Conservation (phyloP, 495 filamentous ascomycete species). For the Penicillium macrosclerotiorum region DNA sequence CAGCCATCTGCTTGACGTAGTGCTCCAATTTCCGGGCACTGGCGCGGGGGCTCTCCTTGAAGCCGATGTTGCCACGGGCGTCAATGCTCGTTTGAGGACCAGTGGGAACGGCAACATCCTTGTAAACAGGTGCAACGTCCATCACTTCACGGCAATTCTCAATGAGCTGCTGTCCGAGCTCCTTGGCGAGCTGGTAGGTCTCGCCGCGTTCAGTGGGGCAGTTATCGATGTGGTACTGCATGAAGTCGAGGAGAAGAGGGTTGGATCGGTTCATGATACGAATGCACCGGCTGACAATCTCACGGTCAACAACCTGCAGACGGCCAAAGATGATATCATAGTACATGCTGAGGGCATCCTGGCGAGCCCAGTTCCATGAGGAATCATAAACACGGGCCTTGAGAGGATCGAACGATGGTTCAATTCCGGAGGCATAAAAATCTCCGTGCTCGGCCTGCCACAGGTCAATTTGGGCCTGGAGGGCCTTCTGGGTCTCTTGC, state of each 20-base stretch:
- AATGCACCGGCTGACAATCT: conserved; percentile 98
- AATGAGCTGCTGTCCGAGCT: conserved; percentile 91
- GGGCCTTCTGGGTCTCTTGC: conserved; percentile 75
- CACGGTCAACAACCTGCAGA: conserved; percentile 87
- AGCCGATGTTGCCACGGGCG: conserved; percentile 82
- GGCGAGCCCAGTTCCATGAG: conserved; percentile 98
- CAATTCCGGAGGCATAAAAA: conserved; percentile 91
- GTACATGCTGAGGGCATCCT: conserved; percentile 97
- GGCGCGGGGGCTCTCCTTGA: conserved; percentile 80
- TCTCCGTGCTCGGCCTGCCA: conserved; percentile 96
- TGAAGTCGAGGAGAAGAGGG: conserved; percentile 91
- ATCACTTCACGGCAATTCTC: conserved; percentile 97
- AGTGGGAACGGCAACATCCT: conserved; percentile 90
- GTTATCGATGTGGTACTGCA: conserved; percentile 99
- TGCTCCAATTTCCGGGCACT: conserved; percentile 97
- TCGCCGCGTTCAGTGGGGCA: conserved; percentile 95
- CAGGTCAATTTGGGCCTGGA: conserved; percentile 90
- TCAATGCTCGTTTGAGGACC: conserved; percentile 89
- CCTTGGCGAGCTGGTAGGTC: conserved; percentile 94
- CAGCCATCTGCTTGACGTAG: conserved; percentile 98
- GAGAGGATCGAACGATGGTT: conserved; percentile 85
- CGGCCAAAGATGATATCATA: conserved; percentile 99
- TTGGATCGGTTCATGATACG: conserved; percentile 99
- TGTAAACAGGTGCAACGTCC: conserved; percentile 78
- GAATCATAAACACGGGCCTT: conserved; percentile 98